Percentiles rank a stretch among this genome's conserved stretches.
phyloP scores from a whole-genome alignment of 2,329 filamentous ascomycete species.

The Phialophora verrucosa region DNA sequence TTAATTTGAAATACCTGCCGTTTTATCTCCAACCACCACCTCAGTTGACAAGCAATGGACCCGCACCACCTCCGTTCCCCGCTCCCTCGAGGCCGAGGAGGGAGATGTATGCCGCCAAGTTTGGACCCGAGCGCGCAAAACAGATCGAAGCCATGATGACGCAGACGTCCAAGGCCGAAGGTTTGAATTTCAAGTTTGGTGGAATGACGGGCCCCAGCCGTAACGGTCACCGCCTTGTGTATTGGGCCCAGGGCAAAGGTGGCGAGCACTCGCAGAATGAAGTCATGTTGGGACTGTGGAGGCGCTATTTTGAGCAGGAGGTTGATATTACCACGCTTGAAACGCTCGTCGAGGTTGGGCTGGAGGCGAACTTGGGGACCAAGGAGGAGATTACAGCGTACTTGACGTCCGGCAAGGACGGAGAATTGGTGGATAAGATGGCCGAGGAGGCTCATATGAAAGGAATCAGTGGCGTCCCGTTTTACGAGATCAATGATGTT shows the following conservation, averaged over 20 bases:
- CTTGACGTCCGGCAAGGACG: constrained; percentile 62
- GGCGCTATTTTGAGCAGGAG: constrained; percentile 68
- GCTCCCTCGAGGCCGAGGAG: constrained; percentile 59
- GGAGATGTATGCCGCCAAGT: constrained; percentile 65
- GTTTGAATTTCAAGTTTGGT: constrained; percentile 74
- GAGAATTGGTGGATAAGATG: constrained; percentile 63
- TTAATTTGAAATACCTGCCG: constrained; percentile 75
- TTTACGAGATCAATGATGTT: constrained; percentile 70
- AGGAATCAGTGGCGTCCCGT: constrained; percentile 71
- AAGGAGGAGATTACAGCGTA: constrained; percentile 59
- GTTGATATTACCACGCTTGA: constrained; percentile 66
- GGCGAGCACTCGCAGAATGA: constrained; percentile 60
- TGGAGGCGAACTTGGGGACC: constrained; percentile 54
- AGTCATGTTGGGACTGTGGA: constrained; percentile 68
- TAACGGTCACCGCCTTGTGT: constrained; percentile 77
- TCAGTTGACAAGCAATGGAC: constrained; percentile 60
- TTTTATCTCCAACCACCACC: constrained; percentile 78
- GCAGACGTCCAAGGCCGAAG: constrained; percentile 65
- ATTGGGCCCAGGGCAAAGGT: constrained; percentile 67
- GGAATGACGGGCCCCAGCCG: constrained; percentile 77
- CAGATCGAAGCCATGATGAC: constrained; percentile 65
- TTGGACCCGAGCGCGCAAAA: constrained; percentile 65
- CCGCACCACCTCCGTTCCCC: constrained; percentile 61
- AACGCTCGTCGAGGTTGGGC: constrained; percentile 59
- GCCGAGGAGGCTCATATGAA: constrained; percentile 58